Base-by-base conservation (phyloP, 2,329 filamentous ascomycete genomes). In the Diaporthe sp. region DNA sequence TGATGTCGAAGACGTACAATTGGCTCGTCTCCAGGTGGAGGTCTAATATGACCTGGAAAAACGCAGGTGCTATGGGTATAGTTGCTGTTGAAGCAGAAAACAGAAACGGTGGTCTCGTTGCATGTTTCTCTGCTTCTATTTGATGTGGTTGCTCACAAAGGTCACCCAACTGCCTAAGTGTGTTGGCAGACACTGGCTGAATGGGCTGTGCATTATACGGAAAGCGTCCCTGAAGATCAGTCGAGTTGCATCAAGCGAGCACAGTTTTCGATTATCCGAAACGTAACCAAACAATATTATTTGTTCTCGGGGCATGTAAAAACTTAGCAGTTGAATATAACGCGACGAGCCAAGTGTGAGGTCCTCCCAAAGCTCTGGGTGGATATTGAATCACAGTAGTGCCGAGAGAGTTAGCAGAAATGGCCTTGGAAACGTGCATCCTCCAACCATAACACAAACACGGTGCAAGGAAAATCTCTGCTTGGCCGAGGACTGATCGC, bases 11-110 rank as follows among this genome's bases (percentile, higher is more conserved):
- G 47, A 89, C 86, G 80, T 91, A 92, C 25, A 83, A 82, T 60
- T 84, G 82, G 0, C 86, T 85, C 10, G 80, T 79, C 79, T 92
- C 89, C 12, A 92, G 84, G 76, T 92, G 90, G 4, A 92, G 83
- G 80, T 92, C 90, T 0, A 89, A 91, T 28, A 91, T 74, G 55
- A 92, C 86, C 78, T 91, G 85, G 39, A 86, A 67, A 20, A 44
- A 67, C 22, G 63, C 42, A 25, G 28, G 17, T 22, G 28, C 1
- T 22, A 37, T 47, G 42, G 17, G 10, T 63, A 4, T 17, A 25
- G 2, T 51, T 37, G 20, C 28, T 7, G 5, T 31, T 42, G 2
- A 42, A n/a, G 13, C n/a, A 20, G 17, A 28, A 63, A 15, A 10
- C 2, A 51, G n/a, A n/a, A 28, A 20, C 1, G 37, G 22, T 49